phyloP scores from a whole-genome alignment of 2,329 filamentous ascomycete genomes.

The Diplodia corticola region DNA sequence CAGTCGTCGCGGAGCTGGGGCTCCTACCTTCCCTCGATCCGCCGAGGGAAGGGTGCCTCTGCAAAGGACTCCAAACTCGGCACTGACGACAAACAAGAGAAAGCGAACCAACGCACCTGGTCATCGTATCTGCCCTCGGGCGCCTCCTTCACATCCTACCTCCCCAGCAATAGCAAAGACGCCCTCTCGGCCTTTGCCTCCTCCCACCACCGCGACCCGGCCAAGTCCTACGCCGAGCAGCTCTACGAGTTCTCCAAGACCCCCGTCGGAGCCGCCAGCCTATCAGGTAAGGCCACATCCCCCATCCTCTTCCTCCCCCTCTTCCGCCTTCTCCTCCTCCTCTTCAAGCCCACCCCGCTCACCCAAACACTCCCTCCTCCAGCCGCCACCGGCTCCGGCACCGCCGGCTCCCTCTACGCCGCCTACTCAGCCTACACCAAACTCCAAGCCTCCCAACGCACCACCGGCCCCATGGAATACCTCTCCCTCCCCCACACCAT shows the following conservation, averaged over 20 bases:
- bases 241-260: slow-evolving; percentile 53
- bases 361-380: slow-evolving; percentile 9
- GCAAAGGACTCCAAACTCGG: not conserved
- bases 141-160: slow-evolving; percentile 50
- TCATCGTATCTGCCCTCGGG: slow-evolving; percentile 50
- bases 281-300: slow-evolving; percentile 38
- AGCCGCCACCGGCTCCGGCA: slow-evolving; percentile 50
- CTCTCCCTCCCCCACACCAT: slow-evolving; percentile 50
- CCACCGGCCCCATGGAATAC: slow-evolving; percentile 46
- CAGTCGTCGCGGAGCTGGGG: slow-evolving; percentile 34
- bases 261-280: slow-evolving; percentile 50
- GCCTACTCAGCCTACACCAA: slow-evolving; percentile 51
- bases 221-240: slow-evolving; percentile 52
- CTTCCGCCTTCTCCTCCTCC: not conserved
- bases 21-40: slow-evolving; percentile 43
- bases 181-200: slow-evolving; percentile 48
- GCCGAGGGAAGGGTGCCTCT: not conserved
- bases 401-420: slow-evolving; percentile 50
- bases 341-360: not conserved
- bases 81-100: slow-evolving; percentile 25
- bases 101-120: slow-evolving; percentile 43
- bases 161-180: slow-evolving; percentile 45
- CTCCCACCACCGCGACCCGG: slow-evolving; percentile 48
- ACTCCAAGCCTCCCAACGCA: slow-evolving; percentile 31
- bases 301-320: not conserved